Conservation (phyloP, 1,284 basidiomycete species). For the Sutorius eximius region DNA sequence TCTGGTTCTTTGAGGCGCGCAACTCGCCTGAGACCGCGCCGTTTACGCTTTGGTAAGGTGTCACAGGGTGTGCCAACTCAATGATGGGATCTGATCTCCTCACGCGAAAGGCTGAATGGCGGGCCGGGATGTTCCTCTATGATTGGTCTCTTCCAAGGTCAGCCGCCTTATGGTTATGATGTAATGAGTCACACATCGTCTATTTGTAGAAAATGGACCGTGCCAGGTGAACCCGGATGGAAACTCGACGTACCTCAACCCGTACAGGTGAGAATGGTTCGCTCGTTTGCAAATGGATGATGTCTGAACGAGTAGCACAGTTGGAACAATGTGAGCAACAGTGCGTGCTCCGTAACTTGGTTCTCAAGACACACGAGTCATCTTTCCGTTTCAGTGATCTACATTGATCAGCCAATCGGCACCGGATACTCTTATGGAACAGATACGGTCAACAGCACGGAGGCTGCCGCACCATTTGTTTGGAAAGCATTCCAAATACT, state of each 20-base stretch:
- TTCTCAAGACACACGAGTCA: neutral
- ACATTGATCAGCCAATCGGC: slow-evolving; percentile 75
- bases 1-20: slow-evolving; percentile 72
- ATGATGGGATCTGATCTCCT: slow-evolving; percentile 24
- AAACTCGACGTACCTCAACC: slow-evolving; percentile 29
- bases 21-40: slow-evolving; percentile 58
- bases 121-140: slow-evolving; percentile 43
- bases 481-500: slow-evolving; percentile 69
- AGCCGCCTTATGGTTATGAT: neutral
- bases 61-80: neutral
- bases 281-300: neutral
- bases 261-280: slow-evolving; percentile 26
- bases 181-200: neutral
- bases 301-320: slow-evolving; percentile 32
- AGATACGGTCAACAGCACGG: slow-evolving; percentile 55
- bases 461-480: slow-evolving; percentile 47
- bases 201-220: slow-evolving; percentile 29
- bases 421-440: slow-evolving; percentile 66
- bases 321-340: slow-evolving; percentile 72
- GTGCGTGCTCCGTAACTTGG: slow-evolving; percentile 32
- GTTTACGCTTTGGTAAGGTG: slow-evolving; percentile 59
- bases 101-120: slow-evolving; percentile 35
- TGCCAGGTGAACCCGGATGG: slow-evolving; percentile 30
- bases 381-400: slow-evolving; percentile 50
- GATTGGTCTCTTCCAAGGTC: slow-evolving; percentile 46